Evolutionary conservation across 208 protist species (phyloP).

Genomic region (Acanthamoeba quina): DNA sequence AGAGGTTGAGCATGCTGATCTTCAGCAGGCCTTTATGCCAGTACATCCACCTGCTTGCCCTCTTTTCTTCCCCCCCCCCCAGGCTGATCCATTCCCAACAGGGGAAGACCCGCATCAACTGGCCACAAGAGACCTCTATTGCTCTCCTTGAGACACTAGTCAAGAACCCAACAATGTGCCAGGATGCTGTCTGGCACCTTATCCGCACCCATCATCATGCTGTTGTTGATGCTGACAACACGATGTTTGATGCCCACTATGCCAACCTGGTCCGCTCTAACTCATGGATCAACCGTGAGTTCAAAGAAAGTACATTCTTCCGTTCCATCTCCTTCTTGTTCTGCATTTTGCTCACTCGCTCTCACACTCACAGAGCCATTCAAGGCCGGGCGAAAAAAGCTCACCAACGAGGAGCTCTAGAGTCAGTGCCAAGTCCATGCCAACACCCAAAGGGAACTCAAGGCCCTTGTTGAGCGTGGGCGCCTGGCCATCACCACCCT

Average conservation of each 20-base stretch:
- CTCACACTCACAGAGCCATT: slow-evolving; percentile 1
- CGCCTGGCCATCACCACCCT: background rate
- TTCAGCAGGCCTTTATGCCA: slow-evolving; percentile 14
- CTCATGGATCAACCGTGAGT: slow-evolving; percentile 12
- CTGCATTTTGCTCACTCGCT: background rate
- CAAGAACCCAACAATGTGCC: too few relatives aligned
- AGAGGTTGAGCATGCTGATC: background rate
- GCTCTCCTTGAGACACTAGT: background rate
- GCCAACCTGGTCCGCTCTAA: slow-evolving; percentile 11
- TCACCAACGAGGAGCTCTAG: too few relatives aligned
- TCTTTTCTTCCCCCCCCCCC: background rate
- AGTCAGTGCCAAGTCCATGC: background rate
- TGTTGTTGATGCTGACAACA: too few relatives aligned
- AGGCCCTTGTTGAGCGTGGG: background rate
- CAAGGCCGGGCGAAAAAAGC: too few relatives aligned
- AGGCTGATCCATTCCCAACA: background rate
- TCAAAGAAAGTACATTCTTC: slow-evolving; percentile 22
- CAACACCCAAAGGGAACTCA: background rate
- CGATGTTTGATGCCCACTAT: background rate
- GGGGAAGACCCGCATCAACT: slow-evolving; percentile 7
- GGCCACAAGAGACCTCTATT: background rate
- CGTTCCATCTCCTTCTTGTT: background rate
- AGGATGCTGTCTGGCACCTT: too few relatives aligned
- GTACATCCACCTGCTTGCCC: background rate
- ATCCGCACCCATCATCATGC: too few relatives aligned